Evolutionary conservation across 306 rosid genomes (phyloP).

Genomic region (Pyrus bretschneideri): DNA sequence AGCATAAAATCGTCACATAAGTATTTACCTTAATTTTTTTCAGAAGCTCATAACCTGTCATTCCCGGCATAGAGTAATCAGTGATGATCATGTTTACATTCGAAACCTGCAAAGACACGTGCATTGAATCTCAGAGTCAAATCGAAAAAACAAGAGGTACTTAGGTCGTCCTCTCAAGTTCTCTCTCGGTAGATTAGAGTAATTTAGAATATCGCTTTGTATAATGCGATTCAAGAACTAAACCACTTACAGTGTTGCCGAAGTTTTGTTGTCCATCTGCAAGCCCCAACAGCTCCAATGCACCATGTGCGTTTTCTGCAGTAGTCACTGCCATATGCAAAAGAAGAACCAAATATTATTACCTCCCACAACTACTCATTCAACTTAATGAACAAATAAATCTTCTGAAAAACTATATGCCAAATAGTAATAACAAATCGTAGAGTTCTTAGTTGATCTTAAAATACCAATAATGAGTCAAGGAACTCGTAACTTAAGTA

Average conservation of each 20-base stretch:
- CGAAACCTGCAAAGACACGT: not conserved
- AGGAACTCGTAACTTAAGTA: too few relatives aligned
- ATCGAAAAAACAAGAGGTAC: too few relatives aligned
- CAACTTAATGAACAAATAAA: too few relatives aligned
- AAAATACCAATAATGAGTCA: too few relatives aligned
- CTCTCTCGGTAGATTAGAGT: rapidly evolving
- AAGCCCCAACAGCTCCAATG: slow-evolving; percentile 28
- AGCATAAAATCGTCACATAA: not conserved
- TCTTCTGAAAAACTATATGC: too few relatives aligned
- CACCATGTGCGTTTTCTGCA: slow-evolving; percentile 16
- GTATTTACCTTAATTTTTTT: slow-evolving; percentile 22
- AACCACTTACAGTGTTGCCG: not conserved
- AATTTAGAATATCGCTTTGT: too few relatives aligned
- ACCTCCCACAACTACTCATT: too few relatives aligned
- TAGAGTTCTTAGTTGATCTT: too few relatives aligned
- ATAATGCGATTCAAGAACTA: not conserved
- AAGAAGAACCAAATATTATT: not conserved
- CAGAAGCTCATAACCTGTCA: slow-evolving; percentile 28
- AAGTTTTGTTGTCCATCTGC: slow-evolving; percentile 13
- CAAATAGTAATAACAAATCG: too few relatives aligned
- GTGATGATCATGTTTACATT: slow-evolving; percentile 24
- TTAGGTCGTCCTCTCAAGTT: too few relatives aligned
- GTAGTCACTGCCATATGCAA: slow-evolving; percentile 13
- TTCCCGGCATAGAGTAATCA: slow-evolving; percentile 30
- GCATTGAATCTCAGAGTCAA: not conserved